phyloP scores from a whole-genome alignment of 2,329 filamentous ascomycete genomes.

The Botrytis cinerea region DNA sequence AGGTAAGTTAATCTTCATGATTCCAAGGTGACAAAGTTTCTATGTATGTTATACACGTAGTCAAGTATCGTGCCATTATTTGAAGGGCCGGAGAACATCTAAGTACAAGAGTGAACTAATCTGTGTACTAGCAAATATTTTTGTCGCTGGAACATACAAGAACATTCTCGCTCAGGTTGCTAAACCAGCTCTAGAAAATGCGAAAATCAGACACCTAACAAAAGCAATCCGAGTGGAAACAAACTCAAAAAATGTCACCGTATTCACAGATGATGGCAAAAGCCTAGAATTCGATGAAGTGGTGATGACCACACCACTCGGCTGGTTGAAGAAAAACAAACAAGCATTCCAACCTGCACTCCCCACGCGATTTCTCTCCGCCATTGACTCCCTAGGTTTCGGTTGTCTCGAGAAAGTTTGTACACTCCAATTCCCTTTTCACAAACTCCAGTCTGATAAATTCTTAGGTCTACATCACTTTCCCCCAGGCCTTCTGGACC shows the following conservation, averaged over 20 bases:
- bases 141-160: constrained; percentile 41
- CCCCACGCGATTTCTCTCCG: constrained; percentile 46
- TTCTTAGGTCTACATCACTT: constrained; percentile 49
- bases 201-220: constrained; percentile 34
- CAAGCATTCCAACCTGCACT: constrained; percentile 48
- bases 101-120: neutral
- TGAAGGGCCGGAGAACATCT: neutral
- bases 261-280: constrained; percentile 31
- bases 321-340: constrained; percentile 50
- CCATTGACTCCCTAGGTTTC: constrained; percentile 51
- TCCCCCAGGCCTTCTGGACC: constrained; percentile 64
- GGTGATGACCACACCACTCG: constrained; percentile 54
- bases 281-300: constrained; percentile 45
- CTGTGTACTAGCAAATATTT: constrained; percentile 36
- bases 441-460: neutral
- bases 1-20: constrained; percentile 33
- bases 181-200: constrained; percentile 33
- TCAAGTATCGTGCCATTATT: neutral
- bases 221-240: constrained; percentile 33
- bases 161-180: constrained; percentile 38
- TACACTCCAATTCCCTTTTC: neutral
- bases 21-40: neutral
- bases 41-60: accelerated
- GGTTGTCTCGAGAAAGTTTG: constrained; percentile 54
- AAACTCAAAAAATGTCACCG: constrained; percentile 15